A percentile compares a stretch with the other conserved stretches of the same genome.
Conservation (phyloP, 805 yeast genomes). For the Pichia pseudocactophila region DNA sequence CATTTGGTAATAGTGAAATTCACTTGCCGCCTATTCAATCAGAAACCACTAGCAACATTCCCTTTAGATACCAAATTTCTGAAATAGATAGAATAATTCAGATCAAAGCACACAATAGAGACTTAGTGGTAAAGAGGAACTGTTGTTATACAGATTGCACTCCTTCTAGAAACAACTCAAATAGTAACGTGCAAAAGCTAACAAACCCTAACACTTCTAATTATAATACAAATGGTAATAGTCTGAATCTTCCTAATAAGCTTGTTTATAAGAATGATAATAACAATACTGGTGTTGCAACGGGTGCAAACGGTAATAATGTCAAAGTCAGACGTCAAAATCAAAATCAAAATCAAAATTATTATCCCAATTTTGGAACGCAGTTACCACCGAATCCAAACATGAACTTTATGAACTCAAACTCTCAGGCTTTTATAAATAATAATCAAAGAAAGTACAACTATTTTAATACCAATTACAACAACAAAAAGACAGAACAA, state of each 20-base stretch:
- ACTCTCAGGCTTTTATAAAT: neutral
- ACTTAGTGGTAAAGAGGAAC: neutral
- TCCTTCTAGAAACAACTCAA: neutral
- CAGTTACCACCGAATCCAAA: no score
- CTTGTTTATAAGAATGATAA: neutral
- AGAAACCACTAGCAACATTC: neutral
- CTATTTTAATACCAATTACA: neutral
- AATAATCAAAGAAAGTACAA: neutral
- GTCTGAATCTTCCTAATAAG: neutral
- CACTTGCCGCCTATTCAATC: neutral
- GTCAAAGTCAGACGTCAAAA: slow-evolving; percentile 3
- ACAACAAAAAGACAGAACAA: neutral
- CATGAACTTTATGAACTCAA: neutral
- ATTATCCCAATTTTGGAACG: neutral
- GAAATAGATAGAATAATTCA: slow-evolving; percentile 8
- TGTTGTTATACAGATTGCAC: neutral
- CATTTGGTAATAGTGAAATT: no score
- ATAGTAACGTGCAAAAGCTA: no score
- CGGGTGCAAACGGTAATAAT: neutral
- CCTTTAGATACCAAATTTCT: slow-evolving; percentile 11
- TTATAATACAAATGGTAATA: neutral
- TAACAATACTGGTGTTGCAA: neutral
- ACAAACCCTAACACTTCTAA: no score
- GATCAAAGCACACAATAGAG: neutral
- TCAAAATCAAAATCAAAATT: neutral